Evolutionary conservation across 2,329 filamentous ascomycete genomes (phyloP).

Genomic region (Penicillium sp.): DNA sequence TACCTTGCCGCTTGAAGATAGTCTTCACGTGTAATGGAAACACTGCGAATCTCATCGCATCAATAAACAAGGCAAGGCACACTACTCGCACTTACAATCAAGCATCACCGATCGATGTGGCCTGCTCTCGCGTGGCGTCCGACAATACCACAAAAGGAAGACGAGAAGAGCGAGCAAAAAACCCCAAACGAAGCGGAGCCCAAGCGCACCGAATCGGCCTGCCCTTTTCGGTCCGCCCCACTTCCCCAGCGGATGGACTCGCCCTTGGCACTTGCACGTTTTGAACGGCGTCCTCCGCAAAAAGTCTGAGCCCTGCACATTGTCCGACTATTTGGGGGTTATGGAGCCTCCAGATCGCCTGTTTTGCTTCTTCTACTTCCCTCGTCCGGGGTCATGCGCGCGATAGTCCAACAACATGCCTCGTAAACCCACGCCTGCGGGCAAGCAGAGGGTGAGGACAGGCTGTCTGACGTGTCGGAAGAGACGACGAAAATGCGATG

Average conservation of each 20-base stretch:
- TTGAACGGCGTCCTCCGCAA: conserved; percentile 7
- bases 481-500: conserved; percentile 31
- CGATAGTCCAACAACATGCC: conserved; percentile 20
- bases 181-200: not conserved
- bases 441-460: conserved; percentile 30
- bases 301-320: not conserved
- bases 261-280: not conserved
- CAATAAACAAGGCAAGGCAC: not conserved
- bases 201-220: conserved; percentile 3
- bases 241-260: conserved; percentile 5
- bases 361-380: conserved; percentile 14
- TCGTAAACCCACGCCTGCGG: conserved; percentile 25
- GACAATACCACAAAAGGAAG: not conserved
- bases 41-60: not conserved
- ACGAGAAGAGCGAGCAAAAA: not conserved
- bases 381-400: conserved; percentile 14
- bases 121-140: conserved; percentile 10
- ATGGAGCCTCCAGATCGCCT: conserved; percentile 20
- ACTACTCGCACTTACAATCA: not conserved
- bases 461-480: conserved; percentile 30
- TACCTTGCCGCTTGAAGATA: not conserved
- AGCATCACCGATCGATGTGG: conserved; percentile 2
- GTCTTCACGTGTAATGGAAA: not conserved
- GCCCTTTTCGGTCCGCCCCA: conserved; percentile 13
- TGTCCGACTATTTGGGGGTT: not conserved